These are phyloP conservation scores for Garcia nutans DNA, from an alignment of 345 rosid genomes.

Conservation along the genomic window DNA sequence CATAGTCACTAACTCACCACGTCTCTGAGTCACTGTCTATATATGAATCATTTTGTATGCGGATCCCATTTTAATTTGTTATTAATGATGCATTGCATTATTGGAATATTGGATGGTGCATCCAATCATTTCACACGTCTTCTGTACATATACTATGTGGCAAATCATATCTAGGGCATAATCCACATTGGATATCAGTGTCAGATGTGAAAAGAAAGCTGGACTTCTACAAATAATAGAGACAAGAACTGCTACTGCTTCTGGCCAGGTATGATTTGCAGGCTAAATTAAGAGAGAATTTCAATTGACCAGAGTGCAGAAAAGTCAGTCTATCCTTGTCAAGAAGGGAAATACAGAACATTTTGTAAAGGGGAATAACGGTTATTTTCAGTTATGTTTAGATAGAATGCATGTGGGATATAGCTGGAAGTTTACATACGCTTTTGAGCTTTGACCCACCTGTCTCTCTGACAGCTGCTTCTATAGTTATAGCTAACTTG, in stretches of 20 bases:
- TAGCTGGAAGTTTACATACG: too few relatives aligned
- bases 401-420: neutral
- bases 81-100: neutral
- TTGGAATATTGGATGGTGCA: neutral
- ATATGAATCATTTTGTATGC: too few relatives aligned
- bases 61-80: neutral
- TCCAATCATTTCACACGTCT: neutral
- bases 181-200: neutral
- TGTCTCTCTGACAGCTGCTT: neutral
- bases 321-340: neutral
- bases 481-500: neutral
- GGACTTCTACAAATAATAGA: neutral
- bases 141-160: neutral
- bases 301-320: neutral
- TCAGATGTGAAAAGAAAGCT: neutral
- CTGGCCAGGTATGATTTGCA: neutral
- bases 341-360: neutral
- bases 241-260: neutral
- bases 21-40: too few relatives aligned
- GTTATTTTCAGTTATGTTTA: conserved; percentile 1
- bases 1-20: neutral
- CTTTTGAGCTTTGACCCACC: neutral
- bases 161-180: neutral
- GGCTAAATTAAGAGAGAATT: neutral
- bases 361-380: neutral